Base-by-base conservation (phyloP, 129 eudicot genomes). In the Ambrosia artemisiifolia region DNA sequence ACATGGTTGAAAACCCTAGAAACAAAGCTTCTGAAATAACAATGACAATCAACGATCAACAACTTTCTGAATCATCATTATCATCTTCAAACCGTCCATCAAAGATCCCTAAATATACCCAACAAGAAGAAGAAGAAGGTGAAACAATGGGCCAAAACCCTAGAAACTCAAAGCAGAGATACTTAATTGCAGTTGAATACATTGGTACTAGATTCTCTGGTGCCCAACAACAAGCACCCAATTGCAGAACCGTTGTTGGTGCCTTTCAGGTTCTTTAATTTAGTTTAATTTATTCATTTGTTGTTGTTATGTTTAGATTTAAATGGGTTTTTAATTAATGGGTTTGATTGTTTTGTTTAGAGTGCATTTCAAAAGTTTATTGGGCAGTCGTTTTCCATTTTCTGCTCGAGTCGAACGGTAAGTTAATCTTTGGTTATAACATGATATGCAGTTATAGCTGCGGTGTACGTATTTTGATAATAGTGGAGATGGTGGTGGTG, bases 351-450 rank as follows among this genome's bases (percentile, higher is more conserved):
- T 10, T 73, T 56, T 30, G 56, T 77, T 78, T 71, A 95, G 99
- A 89, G 81, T 40, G 99, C 99, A 20, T 95, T 95, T 85, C 84
- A 54, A 34, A 95, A 83, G 78, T 95, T 95, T 66, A 74, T 95
- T 64, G 99, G 99, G 16, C 96, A 91, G 74, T 89, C 96, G 0
- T 97, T 95, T 73, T 73, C 99, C 11, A 74, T 95, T 63, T 86
- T 83, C 72, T 90, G 97, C 86, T 95, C 99, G 48, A 95, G 99
- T 69, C 87, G 97, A 46, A 92, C 98, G 50, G 98, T 92, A 75
- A 77, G 88, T 80, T 65, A 35, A 20, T 47, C 38, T 34, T 67
- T 36, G 1, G 28, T 1, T 24, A 24, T 24, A 24, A 24, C 28
- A 24, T 24, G 1, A 1, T 24, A 24, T 24, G 28, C 28, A 24